phyloP scores from a whole-genome alignment of 257 asterid species.

The Jacaranda copaia region DNA sequence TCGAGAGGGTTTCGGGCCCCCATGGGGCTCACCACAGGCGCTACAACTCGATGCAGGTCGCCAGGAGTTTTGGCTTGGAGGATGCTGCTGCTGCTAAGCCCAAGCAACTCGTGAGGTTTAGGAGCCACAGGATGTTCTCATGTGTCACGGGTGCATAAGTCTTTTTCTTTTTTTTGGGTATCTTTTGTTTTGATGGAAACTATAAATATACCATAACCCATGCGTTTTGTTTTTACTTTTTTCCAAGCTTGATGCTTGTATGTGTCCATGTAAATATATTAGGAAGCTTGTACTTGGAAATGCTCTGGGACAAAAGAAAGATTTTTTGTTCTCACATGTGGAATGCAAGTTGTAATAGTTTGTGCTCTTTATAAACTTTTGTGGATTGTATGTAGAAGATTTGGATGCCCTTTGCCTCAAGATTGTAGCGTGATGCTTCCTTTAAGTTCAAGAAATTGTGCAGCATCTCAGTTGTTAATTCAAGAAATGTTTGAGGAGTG shows the following conservation, averaged over 20 bases:
- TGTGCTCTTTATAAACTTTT: too few relatives aligned
- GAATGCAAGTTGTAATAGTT: conserved; percentile 12
- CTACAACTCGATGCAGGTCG: conserved; percentile 50
- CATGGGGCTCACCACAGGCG: conserved; percentile 48
- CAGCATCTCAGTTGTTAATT: too few relatives aligned
- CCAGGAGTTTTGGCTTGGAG: conserved; percentile 36
- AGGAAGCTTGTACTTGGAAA: conserved; percentile 15
- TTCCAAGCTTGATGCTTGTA: too few relatives aligned
- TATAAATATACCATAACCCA: neutral
- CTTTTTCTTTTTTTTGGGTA: neutral
- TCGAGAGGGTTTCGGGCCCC: conserved; percentile 13
- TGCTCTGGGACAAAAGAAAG: conserved; percentile 4
- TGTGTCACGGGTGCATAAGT: conserved; percentile 59
- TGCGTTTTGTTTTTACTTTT: neutral
- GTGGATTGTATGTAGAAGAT: neutral
- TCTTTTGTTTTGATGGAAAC: neutral
- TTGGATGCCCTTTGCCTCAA: neutral
- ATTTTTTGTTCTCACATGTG: conserved; percentile 11
- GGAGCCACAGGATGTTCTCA: conserved; percentile 64
- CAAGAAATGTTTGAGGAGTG: too few relatives aligned
- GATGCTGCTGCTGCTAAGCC: conserved; percentile 27
- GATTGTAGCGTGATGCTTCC: too few relatives aligned
- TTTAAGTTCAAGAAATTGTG: too few relatives aligned
- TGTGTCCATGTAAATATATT: conserved; percentile 38
- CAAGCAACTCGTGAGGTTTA: conserved; percentile 57